These are phyloP conservation scores for Backusella sp. DNA, from an alignment of 192 early-diverging fungal species.

Conservation along the genomic window DNA sequence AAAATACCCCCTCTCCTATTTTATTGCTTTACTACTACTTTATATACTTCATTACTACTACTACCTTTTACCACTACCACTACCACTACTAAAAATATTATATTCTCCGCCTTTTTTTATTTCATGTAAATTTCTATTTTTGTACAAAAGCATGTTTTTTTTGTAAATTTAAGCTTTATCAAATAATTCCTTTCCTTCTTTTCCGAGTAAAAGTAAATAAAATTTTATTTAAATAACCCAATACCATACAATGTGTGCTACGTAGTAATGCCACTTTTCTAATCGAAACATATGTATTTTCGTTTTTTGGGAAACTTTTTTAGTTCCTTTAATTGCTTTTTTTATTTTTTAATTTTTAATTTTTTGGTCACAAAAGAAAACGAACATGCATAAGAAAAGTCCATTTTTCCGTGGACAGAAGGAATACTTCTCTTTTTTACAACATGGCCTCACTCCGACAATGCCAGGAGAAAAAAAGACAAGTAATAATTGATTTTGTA, in stretches of 20 bases:
- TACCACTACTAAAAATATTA: not conserved
- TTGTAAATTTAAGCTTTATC: slow-evolving; percentile 6
- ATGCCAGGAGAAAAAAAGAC: too few relatives aligned
- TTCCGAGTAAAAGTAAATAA: not conserved
- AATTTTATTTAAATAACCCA: not conserved
- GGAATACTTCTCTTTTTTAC: too few relatives aligned
- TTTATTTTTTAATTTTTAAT: too few relatives aligned
- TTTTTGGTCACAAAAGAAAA: too few relatives aligned
- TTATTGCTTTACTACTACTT: not conserved
- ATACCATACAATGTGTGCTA: not conserved
- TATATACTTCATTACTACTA: not conserved
- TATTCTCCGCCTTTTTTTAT: not conserved
- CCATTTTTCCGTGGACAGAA: too few relatives aligned
- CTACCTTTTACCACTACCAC: not conserved
- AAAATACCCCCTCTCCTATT: not conserved
- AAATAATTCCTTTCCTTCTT: not conserved
- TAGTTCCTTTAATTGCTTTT: too few relatives aligned
- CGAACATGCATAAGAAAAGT: too few relatives aligned
- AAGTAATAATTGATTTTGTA: too few relatives aligned
- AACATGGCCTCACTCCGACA: too few relatives aligned
- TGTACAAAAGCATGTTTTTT: not conserved
- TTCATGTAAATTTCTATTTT: not conserved
- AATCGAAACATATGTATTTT: not conserved
- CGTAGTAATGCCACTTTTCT: not conserved
- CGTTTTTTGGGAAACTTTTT: too few relatives aligned